These are phyloP conservation scores for Tulasnella sp. DNA, from an alignment of 768 basidiomycete genomes.

Conservation along the genomic window DNA sequence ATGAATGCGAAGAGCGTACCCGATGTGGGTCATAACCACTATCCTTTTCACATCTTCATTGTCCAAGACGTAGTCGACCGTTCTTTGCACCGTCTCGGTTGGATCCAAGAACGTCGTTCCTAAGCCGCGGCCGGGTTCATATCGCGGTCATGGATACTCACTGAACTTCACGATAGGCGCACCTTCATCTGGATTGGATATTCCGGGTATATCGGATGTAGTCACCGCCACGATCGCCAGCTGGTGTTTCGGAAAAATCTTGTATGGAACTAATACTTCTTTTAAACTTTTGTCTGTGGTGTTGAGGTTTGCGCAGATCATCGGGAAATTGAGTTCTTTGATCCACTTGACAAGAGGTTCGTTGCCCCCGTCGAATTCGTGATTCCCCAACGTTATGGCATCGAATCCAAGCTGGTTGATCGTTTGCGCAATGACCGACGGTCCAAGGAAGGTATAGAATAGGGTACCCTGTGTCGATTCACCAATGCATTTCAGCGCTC, in stretches of 20 bases:
- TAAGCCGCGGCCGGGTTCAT: slow-evolving; percentile 30
- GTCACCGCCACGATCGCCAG: slow-evolving; percentile 45
- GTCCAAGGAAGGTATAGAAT: slow-evolving; percentile 46
- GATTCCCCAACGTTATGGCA: slow-evolving; percentile 47
- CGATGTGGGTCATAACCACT: slow-evolving; percentile 47
- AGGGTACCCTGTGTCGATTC: slow-evolving; percentile 39
- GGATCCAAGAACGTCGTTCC: slow-evolving; percentile 43
- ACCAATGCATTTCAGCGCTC: neutral
- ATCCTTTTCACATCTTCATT: slow-evolving; percentile 41
- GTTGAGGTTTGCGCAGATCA: slow-evolving; percentile 46
- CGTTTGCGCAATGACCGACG: slow-evolving; percentile 41
- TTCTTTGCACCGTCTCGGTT: slow-evolving; percentile 39
- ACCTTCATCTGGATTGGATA: slow-evolving; percentile 37
- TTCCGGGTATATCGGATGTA: slow-evolving; percentile 42
- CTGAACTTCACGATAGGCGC: neutral
- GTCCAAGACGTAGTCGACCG: slow-evolving; percentile 40
- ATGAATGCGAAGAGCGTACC: neutral
- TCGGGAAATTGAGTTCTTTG: slow-evolving; percentile 43
- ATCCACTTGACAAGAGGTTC: slow-evolving; percentile 40
- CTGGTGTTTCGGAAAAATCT: slow-evolving; percentile 41
- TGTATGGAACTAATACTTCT: slow-evolving; percentile 42
- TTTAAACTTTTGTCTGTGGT: slow-evolving; percentile 35
- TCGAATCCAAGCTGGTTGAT: slow-evolving; percentile 46
- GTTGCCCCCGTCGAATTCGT: slow-evolving; percentile 47
- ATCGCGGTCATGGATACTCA: neutral